Evolutionary conservation across 257 asterid genomes (phyloP), one percentile per base, ranked within the genome.

Genomic region (Mentha longifolia): DNA sequence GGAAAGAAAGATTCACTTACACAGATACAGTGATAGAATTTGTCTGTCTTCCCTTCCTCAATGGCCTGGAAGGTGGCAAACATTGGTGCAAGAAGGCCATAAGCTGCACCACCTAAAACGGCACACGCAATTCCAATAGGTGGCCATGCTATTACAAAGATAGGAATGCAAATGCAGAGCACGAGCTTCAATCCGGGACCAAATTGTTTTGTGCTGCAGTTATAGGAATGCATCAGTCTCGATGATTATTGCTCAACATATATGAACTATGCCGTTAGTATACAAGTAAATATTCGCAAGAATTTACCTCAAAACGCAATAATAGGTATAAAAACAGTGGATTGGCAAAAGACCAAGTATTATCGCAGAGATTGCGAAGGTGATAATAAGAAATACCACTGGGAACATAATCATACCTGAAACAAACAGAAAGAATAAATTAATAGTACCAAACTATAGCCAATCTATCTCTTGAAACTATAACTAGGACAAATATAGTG

Each of bases 31-130:
- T 94, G 98, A 75, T 68, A 83, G 58, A 86, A 86, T 74, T 88
- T 80, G 71, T 91, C 54, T 0, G 85, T 74, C 77, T 83, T 89
- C 72, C 92, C 95, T 78, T 83, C 92, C 31, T 87, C 94, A 58
- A 94, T 86, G 22, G 98, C 98, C 77, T 76, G 77, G 72, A 89
- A 91, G 75, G 98, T 95, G 77, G 88, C 96, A 68, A 95, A 80
- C 73, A 85, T 80, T 12, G 98, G 97, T 42, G 92, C 86, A 69
- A 95, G 90, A 43, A 86, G 75, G 76, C 96, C 99, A 79, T 92
- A 92, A 19, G 87, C 93, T 7, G 93, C 91, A 20, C 97, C 97
- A 4, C 88, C 91, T 22, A 91, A 16, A 55, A 86, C 60, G 64
- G 87, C 77, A 61, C 88, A 70, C 5, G 75, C 63, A 14, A 92